Evolutionary conservation across 73 alveolate species (phyloP).

Genomic region (Paramecium biaurelia): DNA sequence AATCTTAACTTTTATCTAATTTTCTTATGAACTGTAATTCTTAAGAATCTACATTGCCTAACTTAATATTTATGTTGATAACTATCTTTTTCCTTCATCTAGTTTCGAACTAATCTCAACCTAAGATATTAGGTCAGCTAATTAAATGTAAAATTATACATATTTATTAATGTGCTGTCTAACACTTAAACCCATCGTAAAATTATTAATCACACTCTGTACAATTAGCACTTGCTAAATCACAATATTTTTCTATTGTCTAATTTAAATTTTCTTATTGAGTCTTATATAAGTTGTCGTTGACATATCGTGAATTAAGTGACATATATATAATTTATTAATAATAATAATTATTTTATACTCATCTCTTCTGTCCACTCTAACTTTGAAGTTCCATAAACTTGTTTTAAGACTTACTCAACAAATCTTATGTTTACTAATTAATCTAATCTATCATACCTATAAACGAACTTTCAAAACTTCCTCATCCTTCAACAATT

Average conservation of each 20-base stretch:
- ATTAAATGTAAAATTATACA: neutral
- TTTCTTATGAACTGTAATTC: neutral
- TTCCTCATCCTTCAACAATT: neutral
- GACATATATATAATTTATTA: neutral
- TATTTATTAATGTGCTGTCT: neutral
- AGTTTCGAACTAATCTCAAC: neutral
- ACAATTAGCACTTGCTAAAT: slow-evolving; percentile 72
- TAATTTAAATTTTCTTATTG: neutral
- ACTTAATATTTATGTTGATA: neutral
- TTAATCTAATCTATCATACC: neutral
- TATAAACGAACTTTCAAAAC: neutral
- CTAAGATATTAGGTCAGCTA: neutral
- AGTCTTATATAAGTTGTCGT: neutral
- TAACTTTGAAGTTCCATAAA: neutral
- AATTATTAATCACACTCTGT: slow-evolving; percentile 36
- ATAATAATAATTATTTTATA: neutral
- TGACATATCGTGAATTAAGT: neutral
- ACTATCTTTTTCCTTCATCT: neutral
- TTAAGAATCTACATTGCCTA: neutral
- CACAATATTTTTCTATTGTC: neutral
- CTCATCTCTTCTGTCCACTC: neutral
- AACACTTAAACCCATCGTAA: neutral
- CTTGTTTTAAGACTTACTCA: neutral
- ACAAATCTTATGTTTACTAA: neutral
- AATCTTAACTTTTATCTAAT: neutral